Evolutionary conservation across 768 basidiomycete genomes (phyloP).

Genomic region (Auriculariales sp.): DNA sequence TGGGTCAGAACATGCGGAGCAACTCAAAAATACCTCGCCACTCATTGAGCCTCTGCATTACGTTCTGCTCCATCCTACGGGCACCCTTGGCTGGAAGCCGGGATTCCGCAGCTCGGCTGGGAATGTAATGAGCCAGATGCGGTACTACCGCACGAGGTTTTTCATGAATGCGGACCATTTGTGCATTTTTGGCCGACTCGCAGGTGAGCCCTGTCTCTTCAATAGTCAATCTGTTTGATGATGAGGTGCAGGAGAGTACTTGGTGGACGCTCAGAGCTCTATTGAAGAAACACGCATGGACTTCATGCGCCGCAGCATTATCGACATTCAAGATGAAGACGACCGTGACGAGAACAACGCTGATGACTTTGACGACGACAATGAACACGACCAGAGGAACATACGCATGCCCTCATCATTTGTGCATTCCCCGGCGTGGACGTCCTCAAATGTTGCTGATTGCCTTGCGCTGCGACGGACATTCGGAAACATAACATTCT

Average conservation of each 20-base stretch:
- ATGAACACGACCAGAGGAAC: background rate
- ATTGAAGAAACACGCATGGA: background rate
- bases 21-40: background rate
- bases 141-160: background rate
- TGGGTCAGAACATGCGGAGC: background rate
- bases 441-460: slow-evolving; percentile 1
- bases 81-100: background rate
- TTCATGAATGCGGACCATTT: background rate
- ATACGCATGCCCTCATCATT: slow-evolving; percentile 2
- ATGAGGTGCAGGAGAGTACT: background rate
- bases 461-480: slow-evolving; percentile 3
- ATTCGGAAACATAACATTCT: slow-evolving; percentile 2
- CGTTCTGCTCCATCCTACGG: background rate
- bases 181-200: background rate
- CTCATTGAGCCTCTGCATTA: background rate
- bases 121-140: background rate
- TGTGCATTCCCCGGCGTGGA: background rate
- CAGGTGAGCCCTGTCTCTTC: background rate
- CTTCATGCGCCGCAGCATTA: background rate
- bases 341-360: background rate
- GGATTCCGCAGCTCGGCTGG: background rate
- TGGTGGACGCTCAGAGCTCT: background rate
- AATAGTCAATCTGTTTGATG: background rate
- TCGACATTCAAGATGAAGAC: background rate
- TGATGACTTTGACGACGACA: background rate